Evolutionary conservation across 768 basidiomycete genomes (phyloP), one percentile per base, ranked within the genome.

Genomic region (Tricholoma sp.): DNA sequence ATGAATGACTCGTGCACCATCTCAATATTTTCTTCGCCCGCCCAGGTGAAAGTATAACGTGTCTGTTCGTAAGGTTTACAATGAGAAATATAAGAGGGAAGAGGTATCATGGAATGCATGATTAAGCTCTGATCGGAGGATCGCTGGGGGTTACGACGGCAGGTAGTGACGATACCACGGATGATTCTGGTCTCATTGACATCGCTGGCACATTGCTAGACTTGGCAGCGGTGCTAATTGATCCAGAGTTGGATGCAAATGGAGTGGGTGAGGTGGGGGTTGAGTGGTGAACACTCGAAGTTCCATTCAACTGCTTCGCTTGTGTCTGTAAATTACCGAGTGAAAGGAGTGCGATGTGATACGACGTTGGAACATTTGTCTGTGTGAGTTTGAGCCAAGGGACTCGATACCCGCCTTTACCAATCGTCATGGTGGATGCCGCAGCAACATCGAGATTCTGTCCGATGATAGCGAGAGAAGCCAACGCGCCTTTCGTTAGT

Each of bases 381-480:
- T 87, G 84, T 32, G 72, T 67, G 51, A 88, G 72, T 52, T 86
- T 77, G 59, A 88, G 68, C 85, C 84, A 88, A 10, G 87, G 86
- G 43, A 88, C 67, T 57, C 74, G 72, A 62, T 89, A 89, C 16
- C 85, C 84, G 18, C 78, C 77, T 12, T 71, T 62, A 3, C 79
- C 84, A 10, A 83, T 71, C 45, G 71, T 67, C 18, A 75, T 67
- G 1, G 84, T 86, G 21, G 72, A 68, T 11, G 74, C 79, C 2
- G 81, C 71, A 32, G 70, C 70, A 19, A 88, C 70, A 59, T 89
- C 87, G 55, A 88, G 71, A 34, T 71, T 64, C 9, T 75, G 79
- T 14, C 79, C 66, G 43, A 88, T 79, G 58, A 89, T 85, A 4
- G 59, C 74, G 3, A 89, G 74, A 4, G 86, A 82, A 1, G 66